These are phyloP conservation scores for Mucor lusitanicus DNA, from an alignment of 371 early-diverging fungal species.

Conservation along the genomic window DNA sequence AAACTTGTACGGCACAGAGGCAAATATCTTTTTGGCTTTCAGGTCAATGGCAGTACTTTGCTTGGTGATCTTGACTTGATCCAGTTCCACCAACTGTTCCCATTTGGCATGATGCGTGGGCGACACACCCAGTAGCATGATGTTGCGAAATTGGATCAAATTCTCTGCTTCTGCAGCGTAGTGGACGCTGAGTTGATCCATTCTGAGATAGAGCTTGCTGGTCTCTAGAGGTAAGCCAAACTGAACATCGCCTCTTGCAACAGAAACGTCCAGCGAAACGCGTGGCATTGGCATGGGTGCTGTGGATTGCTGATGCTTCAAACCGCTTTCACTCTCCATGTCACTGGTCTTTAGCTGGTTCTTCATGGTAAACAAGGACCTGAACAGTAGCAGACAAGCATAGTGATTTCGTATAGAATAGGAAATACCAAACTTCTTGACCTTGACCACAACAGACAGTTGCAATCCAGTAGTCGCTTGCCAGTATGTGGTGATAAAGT, in stretches of 20 bases:
- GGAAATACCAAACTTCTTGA: slow-evolving; percentile 12
- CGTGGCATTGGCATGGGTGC: not conserved
- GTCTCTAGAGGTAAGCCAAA: slow-evolving; percentile 2
- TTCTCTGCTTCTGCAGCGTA: not conserved
- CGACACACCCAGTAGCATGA: slow-evolving; percentile 12
- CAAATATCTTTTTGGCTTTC: slow-evolving; percentile 5
- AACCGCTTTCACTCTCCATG: not conserved
- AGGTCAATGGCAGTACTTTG: not conserved
- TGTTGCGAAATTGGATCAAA: not conserved
- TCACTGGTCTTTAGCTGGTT: not conserved
- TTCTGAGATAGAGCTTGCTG: slow-evolving; percentile 9
- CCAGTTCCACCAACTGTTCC: slow-evolving; percentile 13
- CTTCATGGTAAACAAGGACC: not conserved
- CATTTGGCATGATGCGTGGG: not conserved
- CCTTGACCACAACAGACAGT: not conserved
- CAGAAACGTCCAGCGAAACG: not conserved
- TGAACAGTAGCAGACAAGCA: slow-evolving; percentile 2
- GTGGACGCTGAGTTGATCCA: not conserved
- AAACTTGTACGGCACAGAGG: slow-evolving; percentile 24
- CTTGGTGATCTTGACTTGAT: not conserved
- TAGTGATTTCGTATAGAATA: slow-evolving; percentile 23
- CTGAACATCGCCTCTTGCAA: slow-evolving; percentile 12
- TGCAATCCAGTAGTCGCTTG: not conserved
- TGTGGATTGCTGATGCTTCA: not conserved
- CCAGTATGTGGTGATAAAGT: not conserved